Percentiles rank a stretch among this genome's conserved stretches.
Evolutionary conservation across 768 basidiomycete species (phyloP).

Genomic region (Rossbeevera mucosa): DNA sequence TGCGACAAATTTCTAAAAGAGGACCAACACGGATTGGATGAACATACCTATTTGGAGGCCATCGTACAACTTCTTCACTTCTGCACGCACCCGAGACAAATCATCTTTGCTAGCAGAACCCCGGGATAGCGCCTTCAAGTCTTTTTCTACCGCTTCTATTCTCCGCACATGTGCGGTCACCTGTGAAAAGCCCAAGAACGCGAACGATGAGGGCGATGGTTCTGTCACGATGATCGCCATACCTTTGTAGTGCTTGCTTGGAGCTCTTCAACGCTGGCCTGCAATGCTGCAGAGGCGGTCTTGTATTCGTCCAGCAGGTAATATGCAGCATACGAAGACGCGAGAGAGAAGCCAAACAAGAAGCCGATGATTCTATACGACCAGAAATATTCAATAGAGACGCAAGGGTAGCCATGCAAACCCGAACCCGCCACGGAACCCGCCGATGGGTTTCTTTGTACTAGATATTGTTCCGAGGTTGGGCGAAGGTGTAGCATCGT

Average conservation of each 20-base stretch:
- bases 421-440: constrained; percentile 59
- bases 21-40: constrained; percentile 5
- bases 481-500: constrained; percentile 38
- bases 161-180: constrained; percentile 78
- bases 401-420: constrained; percentile 4
- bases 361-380: constrained; percentile 69
- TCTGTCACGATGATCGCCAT: not conserved
- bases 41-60: constrained; percentile 70
- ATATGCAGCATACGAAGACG: constrained; percentile 82
- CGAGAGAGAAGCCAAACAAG: constrained; percentile 85
- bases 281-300: constrained; percentile 77
- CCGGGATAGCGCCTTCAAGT: constrained; percentile 69
- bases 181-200: constrained; percentile 32
- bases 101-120: constrained; percentile 76
- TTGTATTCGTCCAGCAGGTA: constrained; percentile 89
- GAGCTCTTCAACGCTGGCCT: constrained; percentile 83
- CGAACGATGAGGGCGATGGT: not conserved
- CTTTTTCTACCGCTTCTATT: constrained; percentile 87
- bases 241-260: constrained; percentile 82
- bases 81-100: constrained; percentile 64
- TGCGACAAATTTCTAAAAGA: not conserved
- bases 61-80: constrained; percentile 85
- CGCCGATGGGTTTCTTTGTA: constrained; percentile 74
- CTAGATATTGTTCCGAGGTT: constrained; percentile 52
- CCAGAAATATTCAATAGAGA: not conserved